A percentile compares a stretch with the other conserved stretches of the same genome.
phyloP scores from a whole-genome alignment of 129 eudicot species.

The Flaveria bidentis region DNA sequence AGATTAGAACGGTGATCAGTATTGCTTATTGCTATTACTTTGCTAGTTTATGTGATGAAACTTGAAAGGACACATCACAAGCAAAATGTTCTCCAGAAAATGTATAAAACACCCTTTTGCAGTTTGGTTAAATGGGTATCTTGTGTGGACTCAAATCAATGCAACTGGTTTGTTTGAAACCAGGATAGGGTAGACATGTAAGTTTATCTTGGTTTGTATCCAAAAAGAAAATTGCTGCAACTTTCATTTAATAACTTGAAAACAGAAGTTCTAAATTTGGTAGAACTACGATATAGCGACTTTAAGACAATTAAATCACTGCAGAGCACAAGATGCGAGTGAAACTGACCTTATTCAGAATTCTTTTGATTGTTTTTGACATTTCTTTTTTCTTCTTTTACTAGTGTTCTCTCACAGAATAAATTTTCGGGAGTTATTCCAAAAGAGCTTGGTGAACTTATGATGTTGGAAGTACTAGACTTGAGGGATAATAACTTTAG shows the following conservation, averaged over 20 bases:
- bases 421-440: slow-evolving; percentile 71
- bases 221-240: neutral
- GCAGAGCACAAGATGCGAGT: neutral
- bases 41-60: neutral
- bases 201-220: neutral
- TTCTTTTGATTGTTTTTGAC: neutral
- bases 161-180: slow-evolving; percentile 5
- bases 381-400: neutral
- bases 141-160: neutral
- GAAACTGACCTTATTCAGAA: neutral
- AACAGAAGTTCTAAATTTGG: neutral
- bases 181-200: slow-evolving; percentile 9
- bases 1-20: neutral
- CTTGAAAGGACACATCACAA: neutral
- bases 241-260: neutral
- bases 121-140: neutral
- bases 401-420: slow-evolving; percentile 72
- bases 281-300: slow-evolving; percentile 10
- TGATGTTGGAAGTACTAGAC: slow-evolving; percentile 72
- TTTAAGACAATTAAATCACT: slow-evolving; percentile 5
- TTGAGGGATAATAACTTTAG: slow-evolving; percentile 67
- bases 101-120: neutral
- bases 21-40: neutral
- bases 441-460: slow-evolving; percentile 60
- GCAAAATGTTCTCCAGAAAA: neutral